Base-by-base conservation (phyloP, 176 grass and related monocot genomes). In the Urochloa ruziziensis region DNA sequence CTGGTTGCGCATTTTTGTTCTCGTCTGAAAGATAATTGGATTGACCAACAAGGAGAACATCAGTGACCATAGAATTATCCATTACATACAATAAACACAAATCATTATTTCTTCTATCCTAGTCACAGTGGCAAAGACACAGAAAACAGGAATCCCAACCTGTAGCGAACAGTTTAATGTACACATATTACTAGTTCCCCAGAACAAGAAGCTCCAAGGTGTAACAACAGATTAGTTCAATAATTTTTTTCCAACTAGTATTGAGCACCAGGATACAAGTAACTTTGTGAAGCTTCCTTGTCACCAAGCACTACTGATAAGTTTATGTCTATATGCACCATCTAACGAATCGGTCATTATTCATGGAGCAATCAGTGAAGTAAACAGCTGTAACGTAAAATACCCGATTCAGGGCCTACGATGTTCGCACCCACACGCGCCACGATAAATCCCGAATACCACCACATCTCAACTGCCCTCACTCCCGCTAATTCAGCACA, bases 1-100 rank as follows among this genome's bases (percentile, higher is more conserved):
- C 93, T 34, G 87, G 65, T 75, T 90, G 92, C 1, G 74, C 30
- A 77, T 19, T 86, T 73, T 94, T 92, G 78, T 82, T 90, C 58
- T 81, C 84, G 12, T 90, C 87, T 92, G 87, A 77, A 89, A 84
- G 67, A 62, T 18, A 75, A 80, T 68, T 58, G 19, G 37, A 12
- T 28, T 65, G 13, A 72, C 63, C 7, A 48, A 62, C 64, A 70
- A 57, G 12, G 23, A 78, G 47, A 21, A 49, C 12, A 34, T 79
- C 15, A 78, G 35, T 72, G 9, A 42, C n/a, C 56, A 78, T 36
- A 78, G 0, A 75, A 66, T 24, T 28, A 82, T 44, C 24, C 63
- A 81, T 19, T 43, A 37, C 2, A 65, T 70, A 59, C 67, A 82
- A 65, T 1, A 24, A 36, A 21, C 12, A 61, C 3, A 67, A 36